Conservation (phyloP, 78 protist species). For the Dictyostelium intermedium region DNA sequence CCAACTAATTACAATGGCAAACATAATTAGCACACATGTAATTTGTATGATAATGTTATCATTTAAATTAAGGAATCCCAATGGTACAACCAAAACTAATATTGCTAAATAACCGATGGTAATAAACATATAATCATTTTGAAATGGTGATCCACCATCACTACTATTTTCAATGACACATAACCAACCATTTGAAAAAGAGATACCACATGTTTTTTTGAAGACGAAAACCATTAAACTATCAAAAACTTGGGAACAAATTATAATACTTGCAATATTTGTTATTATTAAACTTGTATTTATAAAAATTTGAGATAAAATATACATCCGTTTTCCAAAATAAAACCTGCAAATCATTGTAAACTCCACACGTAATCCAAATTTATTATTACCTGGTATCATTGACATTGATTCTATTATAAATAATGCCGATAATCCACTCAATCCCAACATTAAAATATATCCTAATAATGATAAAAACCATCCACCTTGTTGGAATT, state of each 20-base stretch:
- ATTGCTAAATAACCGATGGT: constrained; percentile 51
- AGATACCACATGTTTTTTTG: constrained; percentile 47
- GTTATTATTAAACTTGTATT: constrained; percentile 35
- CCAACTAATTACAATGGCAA: constrained; percentile 34
- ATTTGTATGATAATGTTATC: constrained; percentile 76
- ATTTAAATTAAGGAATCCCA: constrained; percentile 53
- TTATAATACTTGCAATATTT: constrained; percentile 49
- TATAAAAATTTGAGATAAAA: constrained; percentile 39
- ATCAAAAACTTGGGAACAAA: constrained; percentile 58
- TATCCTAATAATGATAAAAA: constrained; percentile 8
- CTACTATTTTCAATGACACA: neutral
- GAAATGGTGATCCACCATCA: constrained; percentile 37
- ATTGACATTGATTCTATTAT: constrained; percentile 58
- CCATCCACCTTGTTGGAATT: constrained; percentile 77
- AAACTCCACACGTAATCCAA: constrained; percentile 27
- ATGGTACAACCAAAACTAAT: constrained; percentile 36
- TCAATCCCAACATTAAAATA: neutral
- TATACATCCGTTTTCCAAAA: constrained; percentile 60
- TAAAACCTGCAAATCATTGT: constrained; percentile 21
- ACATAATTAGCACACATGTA: constrained; percentile 29
- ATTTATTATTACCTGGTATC: constrained; percentile 46
- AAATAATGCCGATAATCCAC: constrained; percentile 25
- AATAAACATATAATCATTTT: constrained; percentile 39
- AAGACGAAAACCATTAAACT: constrained; percentile 42
- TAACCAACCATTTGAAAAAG: constrained; percentile 29